phyloP scores from a whole-genome alignment of 345 rosid genomes.

The Psidium friedrichsthalianum region DNA sequence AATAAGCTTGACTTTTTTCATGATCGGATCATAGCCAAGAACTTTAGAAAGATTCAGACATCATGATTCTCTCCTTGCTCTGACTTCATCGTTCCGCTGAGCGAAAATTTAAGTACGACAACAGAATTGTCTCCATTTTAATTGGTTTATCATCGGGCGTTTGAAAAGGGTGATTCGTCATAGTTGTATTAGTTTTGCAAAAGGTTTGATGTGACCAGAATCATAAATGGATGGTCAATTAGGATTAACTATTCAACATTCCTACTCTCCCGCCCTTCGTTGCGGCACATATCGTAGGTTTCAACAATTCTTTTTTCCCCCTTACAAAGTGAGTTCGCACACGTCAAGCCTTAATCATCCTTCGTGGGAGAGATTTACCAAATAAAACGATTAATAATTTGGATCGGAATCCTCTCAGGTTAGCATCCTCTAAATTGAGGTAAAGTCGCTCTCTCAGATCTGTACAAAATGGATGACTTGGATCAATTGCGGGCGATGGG shows the following conservation, averaged over 20 bases:
- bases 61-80: not conserved
- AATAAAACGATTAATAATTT: not conserved
- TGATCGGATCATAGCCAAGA: not conserved
- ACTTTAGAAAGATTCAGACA: not conserved
- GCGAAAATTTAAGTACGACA: not conserved
- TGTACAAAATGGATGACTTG: not conserved
- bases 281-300: not conserved
- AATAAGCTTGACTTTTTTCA: not conserved
- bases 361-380: not conserved
- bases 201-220: not conserved
- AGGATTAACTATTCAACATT: not conserved
- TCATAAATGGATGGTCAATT: not conserved
- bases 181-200: not conserved
- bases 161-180: not conserved
- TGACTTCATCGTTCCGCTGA: not conserved
- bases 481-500: not conserved
- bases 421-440: not conserved
- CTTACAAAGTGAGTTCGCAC: not conserved
- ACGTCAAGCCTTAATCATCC: not conserved
- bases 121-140: not conserved
- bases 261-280: not conserved
- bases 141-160: not conserved
- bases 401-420: not conserved
- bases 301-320: not conserved
- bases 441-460: not conserved